phyloP scores from a whole-genome alignment of 129 eudicot species.

The Helichrysum umbraculigerum region DNA sequence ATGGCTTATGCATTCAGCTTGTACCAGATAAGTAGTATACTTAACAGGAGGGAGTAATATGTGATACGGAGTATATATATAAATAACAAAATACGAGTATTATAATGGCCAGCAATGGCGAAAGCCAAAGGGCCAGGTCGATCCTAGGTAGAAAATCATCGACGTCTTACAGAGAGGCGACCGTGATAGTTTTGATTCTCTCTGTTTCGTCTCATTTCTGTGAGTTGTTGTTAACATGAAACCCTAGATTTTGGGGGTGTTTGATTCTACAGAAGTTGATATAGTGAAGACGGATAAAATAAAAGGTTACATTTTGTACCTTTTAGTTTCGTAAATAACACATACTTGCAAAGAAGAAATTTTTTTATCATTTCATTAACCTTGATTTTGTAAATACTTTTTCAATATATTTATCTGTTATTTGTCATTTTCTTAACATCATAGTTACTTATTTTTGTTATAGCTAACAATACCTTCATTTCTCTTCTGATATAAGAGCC shows the following conservation, averaged over 20 bases:
- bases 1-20: background rate
- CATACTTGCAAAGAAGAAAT: background rate
- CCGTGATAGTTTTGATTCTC: conserved; percentile 19
- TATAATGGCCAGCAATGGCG: conserved; percentile 16
- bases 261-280: background rate
- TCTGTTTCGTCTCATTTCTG: background rate
- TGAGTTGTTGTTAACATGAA: background rate
- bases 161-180: conserved; percentile 32
- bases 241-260: background rate
- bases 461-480: background rate
- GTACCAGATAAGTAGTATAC: background rate
- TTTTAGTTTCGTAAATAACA: background rate
- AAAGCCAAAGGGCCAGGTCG: background rate
- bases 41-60: too few species aligned
- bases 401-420: background rate
- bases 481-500: too few species aligned
- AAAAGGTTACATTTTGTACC: background rate
- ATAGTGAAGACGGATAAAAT: background rate
- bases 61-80: background rate
- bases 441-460: too few species aligned
- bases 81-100: background rate
- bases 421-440: too few species aligned
- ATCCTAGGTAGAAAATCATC: conserved; percentile 20
- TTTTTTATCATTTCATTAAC: background rate
- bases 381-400: background rate